phyloP scores from a whole-genome alignment of 306 rosid genomes.

The Ormosia semicastrata region DNA sequence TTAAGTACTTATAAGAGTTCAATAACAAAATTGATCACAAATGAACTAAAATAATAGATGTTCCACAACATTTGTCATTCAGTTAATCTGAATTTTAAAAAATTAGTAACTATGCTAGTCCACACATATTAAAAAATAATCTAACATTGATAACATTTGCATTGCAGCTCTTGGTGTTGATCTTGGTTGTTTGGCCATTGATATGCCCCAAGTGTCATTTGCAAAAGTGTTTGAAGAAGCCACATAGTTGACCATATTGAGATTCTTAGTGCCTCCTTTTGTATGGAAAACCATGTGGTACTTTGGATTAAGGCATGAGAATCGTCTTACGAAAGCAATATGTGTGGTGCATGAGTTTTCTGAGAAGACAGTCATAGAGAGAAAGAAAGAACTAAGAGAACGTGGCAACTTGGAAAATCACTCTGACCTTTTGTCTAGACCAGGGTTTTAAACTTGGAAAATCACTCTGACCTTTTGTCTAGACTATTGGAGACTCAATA shows the following conservation, averaged over 20 bases:
- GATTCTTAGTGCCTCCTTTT: not conserved
- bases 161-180: conserved; percentile 40
- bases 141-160: conserved; percentile 53
- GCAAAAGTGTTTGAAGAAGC: conserved; percentile 23
- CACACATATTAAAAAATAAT: no score
- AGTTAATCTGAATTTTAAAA: no score
- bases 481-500: conserved; percentile 20
- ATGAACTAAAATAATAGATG: no score
- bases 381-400: conserved; percentile 17
- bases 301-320: conserved; percentile 11
- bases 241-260: not conserved
- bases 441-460: no score
- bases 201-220: conserved; percentile 5
- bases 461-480: conserved; percentile 53
- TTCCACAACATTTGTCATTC: no score
- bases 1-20: no score
- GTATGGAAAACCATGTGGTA: conserved; percentile 1
- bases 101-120: no score
- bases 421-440: conserved; percentile 46
- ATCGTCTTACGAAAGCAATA: conserved; percentile 1
- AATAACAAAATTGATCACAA: no score
- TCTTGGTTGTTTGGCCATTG: conserved; percentile 38
- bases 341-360: conserved; percentile 34
- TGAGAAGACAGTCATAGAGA: conserved; percentile 6
- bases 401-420: conserved; percentile 1